A percentile compares a stretch with the other conserved stretches of the same genome.
These are phyloP conservation scores for Austroboletus niveus DNA, from an alignment of 1,284 basidiomycete genomes.

Conservation along the genomic window DNA sequence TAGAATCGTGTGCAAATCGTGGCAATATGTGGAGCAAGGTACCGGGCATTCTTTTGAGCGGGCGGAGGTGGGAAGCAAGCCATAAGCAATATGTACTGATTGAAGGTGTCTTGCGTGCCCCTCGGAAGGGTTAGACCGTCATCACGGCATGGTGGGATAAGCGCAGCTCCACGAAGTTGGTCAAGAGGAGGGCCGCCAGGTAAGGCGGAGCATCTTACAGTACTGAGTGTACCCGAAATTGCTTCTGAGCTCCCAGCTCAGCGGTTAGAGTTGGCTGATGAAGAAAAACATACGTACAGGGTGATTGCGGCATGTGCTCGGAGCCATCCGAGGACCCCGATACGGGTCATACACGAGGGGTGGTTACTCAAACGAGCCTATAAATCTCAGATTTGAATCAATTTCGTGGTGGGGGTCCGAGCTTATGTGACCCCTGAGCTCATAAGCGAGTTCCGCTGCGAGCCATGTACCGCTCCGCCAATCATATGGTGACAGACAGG, in stretches of 20 bases:
- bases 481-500: slow-evolving; percentile 3
- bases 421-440: slow-evolving; percentile 22
- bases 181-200: slow-evolving; percentile 19
- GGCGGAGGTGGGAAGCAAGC: slow-evolving; percentile 15
- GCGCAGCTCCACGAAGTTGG: slow-evolving; percentile 13
- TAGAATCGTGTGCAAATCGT: slow-evolving; percentile 37
- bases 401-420: slow-evolving; percentile 13
- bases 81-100: slow-evolving; percentile 27
- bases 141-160: slow-evolving; percentile 32
- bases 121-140: slow-evolving; percentile 26
- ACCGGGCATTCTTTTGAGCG: slow-evolving; percentile 20
- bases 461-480: slow-evolving; percentile 3
- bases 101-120: slow-evolving; percentile 24
- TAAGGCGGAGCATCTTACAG: neutral
- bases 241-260: slow-evolving; percentile 10
- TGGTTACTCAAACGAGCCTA: slow-evolving; percentile 19
- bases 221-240: slow-evolving; percentile 6
- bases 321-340: slow-evolving; percentile 27
- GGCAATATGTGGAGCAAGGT: slow-evolving; percentile 31
- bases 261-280: slow-evolving; percentile 18
- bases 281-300: slow-evolving; percentile 13
- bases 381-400: slow-evolving; percentile 30
- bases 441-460: slow-evolving; percentile 12
- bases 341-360: slow-evolving; percentile 10
- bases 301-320: slow-evolving; percentile 22